phyloP scores from a whole-genome alignment of 345 rosid genomes.

The Salix exigua region DNA sequence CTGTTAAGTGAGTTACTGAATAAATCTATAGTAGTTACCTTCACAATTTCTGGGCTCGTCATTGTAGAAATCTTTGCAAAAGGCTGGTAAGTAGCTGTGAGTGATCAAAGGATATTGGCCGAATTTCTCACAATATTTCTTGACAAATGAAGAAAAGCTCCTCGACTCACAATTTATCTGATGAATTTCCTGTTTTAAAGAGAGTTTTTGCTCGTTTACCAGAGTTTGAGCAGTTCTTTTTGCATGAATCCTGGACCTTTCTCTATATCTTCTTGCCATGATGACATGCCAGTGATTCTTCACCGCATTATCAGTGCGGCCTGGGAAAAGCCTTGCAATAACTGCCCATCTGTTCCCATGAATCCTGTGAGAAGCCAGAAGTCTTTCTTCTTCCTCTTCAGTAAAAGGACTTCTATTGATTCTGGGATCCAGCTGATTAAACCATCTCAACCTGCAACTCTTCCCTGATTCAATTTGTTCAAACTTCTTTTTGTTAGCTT shows the following conservation, averaged over 20 bases:
- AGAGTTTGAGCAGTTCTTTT: conserved; percentile 14
- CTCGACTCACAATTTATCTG: background rate
- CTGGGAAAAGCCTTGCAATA: conserved; percentile 80
- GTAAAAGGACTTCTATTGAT: conserved; percentile 84
- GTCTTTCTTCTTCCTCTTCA: conserved; percentile 87
- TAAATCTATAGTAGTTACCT: no score
- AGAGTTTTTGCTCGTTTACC: background rate
- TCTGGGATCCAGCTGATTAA: conserved; percentile 85
- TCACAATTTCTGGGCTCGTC: background rate
- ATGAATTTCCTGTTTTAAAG: background rate
- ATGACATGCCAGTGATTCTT: conserved; percentile 98
- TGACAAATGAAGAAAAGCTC: background rate
- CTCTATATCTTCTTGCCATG: conserved; percentile 71
- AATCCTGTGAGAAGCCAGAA: conserved; percentile 67
- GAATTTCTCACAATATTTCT: conserved; percentile 12
- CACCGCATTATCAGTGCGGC: conserved; percentile 92
- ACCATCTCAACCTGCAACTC: conserved; percentile 97
- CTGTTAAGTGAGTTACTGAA: no score
- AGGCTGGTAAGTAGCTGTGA: background rate
- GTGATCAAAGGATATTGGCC: background rate
- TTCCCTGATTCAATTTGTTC: conserved; percentile 47
- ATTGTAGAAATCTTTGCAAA: background rate
- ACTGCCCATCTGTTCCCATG: conserved; percentile 93
- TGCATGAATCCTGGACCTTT: conserved; percentile 28
- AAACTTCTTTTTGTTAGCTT: background rate